A percentile compares a stretch with the other conserved stretches of the same genome.
Evolutionary conservation across 805 yeast species (phyloP).

Genomic region (Pichia manshurica): DNA sequence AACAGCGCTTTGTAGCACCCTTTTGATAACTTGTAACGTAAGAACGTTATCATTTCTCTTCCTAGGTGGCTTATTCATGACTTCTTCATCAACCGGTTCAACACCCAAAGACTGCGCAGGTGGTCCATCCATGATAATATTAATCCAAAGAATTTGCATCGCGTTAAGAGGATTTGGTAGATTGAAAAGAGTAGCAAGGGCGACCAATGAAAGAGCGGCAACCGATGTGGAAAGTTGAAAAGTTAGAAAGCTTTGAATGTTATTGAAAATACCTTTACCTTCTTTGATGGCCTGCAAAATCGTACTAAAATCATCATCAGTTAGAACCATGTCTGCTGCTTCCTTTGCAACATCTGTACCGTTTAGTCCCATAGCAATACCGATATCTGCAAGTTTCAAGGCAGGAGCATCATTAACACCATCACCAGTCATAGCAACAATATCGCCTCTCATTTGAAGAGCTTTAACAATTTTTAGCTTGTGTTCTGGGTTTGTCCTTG

Average conservation of each 20-base stretch:
- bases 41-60: slow-evolving; percentile 78
- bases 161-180: slow-evolving; percentile 94
- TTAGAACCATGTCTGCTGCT: slow-evolving; percentile 95
- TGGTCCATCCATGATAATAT: slow-evolving; percentile 97
- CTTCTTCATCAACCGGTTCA: slow-evolving; percentile 94
- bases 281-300: slow-evolving; percentile 91
- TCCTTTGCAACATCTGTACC: slow-evolving; percentile 99
- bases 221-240: slow-evolving; percentile 95
- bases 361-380: slow-evolving; percentile 87
- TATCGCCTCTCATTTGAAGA: slow-evolving; percentile 82
- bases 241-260: slow-evolving; percentile 89
- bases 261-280: slow-evolving; percentile 95
- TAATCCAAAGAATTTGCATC: slow-evolving; percentile 97
- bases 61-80: slow-evolving; percentile 96
- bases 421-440: slow-evolving; percentile 99
- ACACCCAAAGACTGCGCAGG: slow-evolving; percentile 98
- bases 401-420: slow-evolving; percentile 99
- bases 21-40: slow-evolving; percentile 58
- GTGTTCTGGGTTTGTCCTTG: slow-evolving; percentile 93
- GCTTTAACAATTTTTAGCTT: slow-evolving; percentile 87
- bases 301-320: slow-evolving; percentile 95
- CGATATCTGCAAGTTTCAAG: slow-evolving; percentile 89
- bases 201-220: slow-evolving; percentile 88
- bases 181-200: slow-evolving; percentile 78
- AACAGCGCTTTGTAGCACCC: slow-evolving; percentile 71